phyloP scores from a whole-genome alignment of 192 early-diverging fungal genomes.

The Podila verticillata region DNA sequence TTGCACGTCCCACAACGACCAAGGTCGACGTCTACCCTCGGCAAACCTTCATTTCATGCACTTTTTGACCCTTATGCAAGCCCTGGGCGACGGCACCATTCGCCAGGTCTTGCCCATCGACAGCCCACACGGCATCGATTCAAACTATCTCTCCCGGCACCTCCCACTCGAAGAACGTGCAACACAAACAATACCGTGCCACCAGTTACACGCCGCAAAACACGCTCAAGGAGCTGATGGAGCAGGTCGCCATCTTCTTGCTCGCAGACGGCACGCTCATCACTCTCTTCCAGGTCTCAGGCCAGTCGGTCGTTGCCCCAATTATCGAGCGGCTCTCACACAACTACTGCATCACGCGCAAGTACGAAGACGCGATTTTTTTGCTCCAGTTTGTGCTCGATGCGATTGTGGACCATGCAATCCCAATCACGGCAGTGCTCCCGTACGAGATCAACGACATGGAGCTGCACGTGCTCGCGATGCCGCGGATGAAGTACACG shows the following conservation, averaged over 20 bases:
- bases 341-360: slow-evolving; percentile 25
- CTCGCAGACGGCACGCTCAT: slow-evolving; percentile 26
- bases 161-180: slow-evolving; percentile 11
- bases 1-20: slow-evolving; percentile 16
- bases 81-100: neutral
- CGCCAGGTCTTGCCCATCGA: slow-evolving; percentile 5
- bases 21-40: slow-evolving; percentile 15
- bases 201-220: slow-evolving; percentile 6
- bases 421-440: slow-evolving; percentile 41
- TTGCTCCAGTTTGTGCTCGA: slow-evolving; percentile 46
- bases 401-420: slow-evolving; percentile 44
- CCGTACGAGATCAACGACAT: slow-evolving; percentile 42
- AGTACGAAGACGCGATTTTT: slow-evolving; percentile 25
- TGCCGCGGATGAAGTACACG: slow-evolving; percentile 32
- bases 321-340: slow-evolving; percentile 33
- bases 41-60: slow-evolving; percentile 8
- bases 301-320: slow-evolving; percentile 25
- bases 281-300: slow-evolving; percentile 40
- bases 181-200: slow-evolving; percentile 13
- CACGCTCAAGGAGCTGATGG: slow-evolving; percentile 14
- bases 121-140: slow-evolving; percentile 11
- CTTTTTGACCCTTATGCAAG: slow-evolving; percentile 8
- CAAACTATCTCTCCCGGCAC: neutral
- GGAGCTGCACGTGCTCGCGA: slow-evolving; percentile 23
- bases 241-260: slow-evolving; percentile 32